Conservation (phyloP, 345 rosid genomes). For the Citrus trifoliata region DNA sequence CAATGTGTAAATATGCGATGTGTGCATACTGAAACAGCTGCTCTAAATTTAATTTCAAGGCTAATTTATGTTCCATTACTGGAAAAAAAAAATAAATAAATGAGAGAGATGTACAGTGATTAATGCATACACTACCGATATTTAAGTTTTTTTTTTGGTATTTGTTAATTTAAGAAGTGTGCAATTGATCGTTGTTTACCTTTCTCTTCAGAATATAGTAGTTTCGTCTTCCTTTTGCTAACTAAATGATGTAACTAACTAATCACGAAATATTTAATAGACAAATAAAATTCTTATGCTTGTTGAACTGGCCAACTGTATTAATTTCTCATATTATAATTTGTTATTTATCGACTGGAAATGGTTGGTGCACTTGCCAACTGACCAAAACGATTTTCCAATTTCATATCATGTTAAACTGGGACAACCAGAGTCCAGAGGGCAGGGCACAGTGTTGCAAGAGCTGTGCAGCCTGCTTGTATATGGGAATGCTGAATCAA, state of each 20-base stretch:
- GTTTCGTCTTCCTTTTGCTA: neutral
- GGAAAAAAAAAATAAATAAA: too few species aligned
- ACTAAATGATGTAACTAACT: neutral
- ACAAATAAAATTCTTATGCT: neutral
- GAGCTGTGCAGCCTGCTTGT: too few species aligned
- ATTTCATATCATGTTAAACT: too few species aligned
- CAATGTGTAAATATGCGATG: neutral
- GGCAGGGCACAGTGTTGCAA: neutral
- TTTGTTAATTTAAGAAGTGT: neutral
- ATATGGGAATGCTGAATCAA: neutral
- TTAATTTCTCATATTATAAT: neutral
- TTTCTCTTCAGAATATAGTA: neutral
- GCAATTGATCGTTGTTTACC: too few species aligned
- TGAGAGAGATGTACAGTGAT: neutral
- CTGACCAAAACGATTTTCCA: neutral
- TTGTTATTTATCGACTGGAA: neutral
- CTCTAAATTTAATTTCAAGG: neutral
- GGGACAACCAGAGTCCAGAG: neutral
- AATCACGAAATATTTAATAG: neutral
- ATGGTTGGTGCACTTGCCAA: neutral
- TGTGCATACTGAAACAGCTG: slow-evolving; percentile 4
- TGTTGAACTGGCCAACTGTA: neutral
- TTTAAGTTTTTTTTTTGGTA: neutral
- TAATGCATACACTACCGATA: neutral
- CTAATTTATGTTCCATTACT: neutral